Evolutionary conservation across 257 asterid genomes (phyloP).

Genomic region (Voacanga thouarsii): DNA sequence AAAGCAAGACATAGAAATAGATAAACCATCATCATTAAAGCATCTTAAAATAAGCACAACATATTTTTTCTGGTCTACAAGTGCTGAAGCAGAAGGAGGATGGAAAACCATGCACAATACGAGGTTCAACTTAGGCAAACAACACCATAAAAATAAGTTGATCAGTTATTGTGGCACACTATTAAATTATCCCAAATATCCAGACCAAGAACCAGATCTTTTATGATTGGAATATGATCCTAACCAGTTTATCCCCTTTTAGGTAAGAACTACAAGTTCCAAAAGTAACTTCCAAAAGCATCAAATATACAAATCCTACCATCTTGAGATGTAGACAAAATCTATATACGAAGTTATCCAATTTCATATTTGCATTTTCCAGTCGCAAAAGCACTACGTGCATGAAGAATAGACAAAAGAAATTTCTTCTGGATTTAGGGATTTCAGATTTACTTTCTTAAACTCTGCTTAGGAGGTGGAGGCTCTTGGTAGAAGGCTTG

Average conservation of each 20-base stretch:
- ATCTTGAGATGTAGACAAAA: background rate
- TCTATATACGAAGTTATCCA: background rate
- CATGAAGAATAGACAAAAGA: background rate
- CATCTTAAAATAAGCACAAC: background rate
- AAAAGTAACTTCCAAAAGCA: background rate
- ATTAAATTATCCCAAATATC: background rate
- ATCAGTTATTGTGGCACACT: background rate
- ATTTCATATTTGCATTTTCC: background rate
- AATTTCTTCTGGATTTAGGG: background rate
- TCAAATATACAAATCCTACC: background rate
- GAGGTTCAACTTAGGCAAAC: background rate
- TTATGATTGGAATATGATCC: background rate
- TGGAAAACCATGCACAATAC: background rate
- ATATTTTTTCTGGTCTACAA: background rate
- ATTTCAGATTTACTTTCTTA: slow-evolving; percentile 62
- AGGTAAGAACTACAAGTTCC: background rate
- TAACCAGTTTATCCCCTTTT: background rate
- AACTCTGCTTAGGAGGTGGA: slow-evolving; percentile 82
- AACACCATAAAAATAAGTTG: background rate
- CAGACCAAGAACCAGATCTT: background rate
- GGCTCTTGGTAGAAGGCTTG: slow-evolving; percentile 98
- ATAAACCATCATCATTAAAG: background rate
- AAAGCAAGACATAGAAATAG: background rate
- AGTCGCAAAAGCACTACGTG: background rate
- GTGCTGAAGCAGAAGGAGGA: background rate